Evolutionary conservation across 2,329 filamentous ascomycete species (phyloP).

Genomic region (Drechslera avenae): DNA sequence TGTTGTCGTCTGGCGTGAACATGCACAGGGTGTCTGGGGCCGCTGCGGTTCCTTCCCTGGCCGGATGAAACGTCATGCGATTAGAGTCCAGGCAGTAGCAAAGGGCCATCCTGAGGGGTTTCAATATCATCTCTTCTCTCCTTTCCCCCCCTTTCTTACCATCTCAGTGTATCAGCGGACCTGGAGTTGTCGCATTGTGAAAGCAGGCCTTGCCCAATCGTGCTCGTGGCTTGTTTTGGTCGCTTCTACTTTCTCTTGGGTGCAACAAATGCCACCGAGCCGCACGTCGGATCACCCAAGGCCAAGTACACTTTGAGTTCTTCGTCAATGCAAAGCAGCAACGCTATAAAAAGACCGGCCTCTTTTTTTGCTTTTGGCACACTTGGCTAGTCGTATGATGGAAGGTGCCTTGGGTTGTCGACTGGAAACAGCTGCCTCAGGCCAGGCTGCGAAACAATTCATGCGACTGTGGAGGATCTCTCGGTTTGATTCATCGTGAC

Average conservation of each 20-base stretch:
- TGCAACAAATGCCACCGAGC: conserved; percentile 1
- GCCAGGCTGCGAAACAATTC: not conserved
- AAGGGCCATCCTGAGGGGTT: too few species aligned
- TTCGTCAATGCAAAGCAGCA: conserved; percentile 2
- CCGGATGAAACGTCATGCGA: too few species aligned
- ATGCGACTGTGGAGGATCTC: not conserved
- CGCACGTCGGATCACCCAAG: not conserved
- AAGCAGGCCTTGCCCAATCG: too few species aligned
- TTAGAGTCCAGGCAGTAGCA: too few species aligned
- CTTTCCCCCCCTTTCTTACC: too few species aligned
- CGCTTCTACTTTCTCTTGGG: not conserved
- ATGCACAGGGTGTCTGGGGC: not conserved
- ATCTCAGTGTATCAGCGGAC: too few species aligned
- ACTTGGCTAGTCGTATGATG: not conserved
- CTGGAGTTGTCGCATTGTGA: too few species aligned
- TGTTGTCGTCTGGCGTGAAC: not conserved
- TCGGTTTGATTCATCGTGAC: not conserved
- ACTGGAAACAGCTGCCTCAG: not conserved
- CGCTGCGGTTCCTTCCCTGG: too few species aligned
- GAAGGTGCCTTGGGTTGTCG: not conserved
- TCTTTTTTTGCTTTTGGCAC: not conserved
- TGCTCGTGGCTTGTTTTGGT: too few species aligned
- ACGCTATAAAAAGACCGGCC: too few species aligned
- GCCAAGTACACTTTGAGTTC: not conserved
- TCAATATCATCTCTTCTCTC: too few species aligned